Evolutionary conservation across 1,284 basidiomycete species (phyloP).

Genomic region (Entoloma clypeatum): DNA sequence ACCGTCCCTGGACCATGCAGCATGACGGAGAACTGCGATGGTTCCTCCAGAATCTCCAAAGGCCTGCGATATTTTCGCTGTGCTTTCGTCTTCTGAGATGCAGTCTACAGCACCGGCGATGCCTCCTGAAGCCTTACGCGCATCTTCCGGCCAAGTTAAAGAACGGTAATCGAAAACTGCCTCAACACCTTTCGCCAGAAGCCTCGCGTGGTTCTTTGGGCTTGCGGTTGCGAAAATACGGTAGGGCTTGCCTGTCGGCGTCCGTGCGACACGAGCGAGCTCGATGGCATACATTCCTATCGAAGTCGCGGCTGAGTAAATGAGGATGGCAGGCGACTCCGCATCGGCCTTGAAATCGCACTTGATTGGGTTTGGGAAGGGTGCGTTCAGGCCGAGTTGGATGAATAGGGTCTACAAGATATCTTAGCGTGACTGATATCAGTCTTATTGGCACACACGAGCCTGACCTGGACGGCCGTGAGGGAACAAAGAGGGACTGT

Average conservation of each 20-base stretch:
- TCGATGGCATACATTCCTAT: slow-evolving; percentile 28
- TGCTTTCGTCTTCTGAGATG: slow-evolving; percentile 30
- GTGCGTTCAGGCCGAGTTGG: slow-evolving; percentile 25
- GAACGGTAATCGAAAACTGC: slow-evolving; percentile 31
- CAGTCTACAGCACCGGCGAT: slow-evolving; percentile 31
- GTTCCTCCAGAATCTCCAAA: slow-evolving; percentile 25
- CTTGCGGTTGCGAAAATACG: slow-evolving; percentile 30
- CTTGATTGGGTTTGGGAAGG: slow-evolving; percentile 24
- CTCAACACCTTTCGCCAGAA: slow-evolving; percentile 25
- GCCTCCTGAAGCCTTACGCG: slow-evolving; percentile 25
- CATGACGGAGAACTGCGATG: slow-evolving; percentile 29
- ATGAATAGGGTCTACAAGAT: slow-evolving; percentile 27
- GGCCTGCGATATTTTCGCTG: slow-evolving; percentile 27
- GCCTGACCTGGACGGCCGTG: slow-evolving; percentile 30
- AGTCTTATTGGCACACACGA: background rate
- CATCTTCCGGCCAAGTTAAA: slow-evolving; percentile 26
- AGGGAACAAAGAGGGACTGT: slow-evolving; percentile 29
- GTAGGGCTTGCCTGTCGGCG: slow-evolving; percentile 22
- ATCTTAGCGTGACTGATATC: background rate
- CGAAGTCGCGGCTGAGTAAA: slow-evolving; percentile 29
- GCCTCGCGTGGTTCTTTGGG: slow-evolving; percentile 25
- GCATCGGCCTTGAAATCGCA: slow-evolving; percentile 13
- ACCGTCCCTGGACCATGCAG: slow-evolving; percentile 23
- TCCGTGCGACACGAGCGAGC: slow-evolving; percentile 23
- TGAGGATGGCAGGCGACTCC: slow-evolving; percentile 23